Conservation (phyloP, 306 rosid genomes). For the Fagus sylvatica region DNA sequence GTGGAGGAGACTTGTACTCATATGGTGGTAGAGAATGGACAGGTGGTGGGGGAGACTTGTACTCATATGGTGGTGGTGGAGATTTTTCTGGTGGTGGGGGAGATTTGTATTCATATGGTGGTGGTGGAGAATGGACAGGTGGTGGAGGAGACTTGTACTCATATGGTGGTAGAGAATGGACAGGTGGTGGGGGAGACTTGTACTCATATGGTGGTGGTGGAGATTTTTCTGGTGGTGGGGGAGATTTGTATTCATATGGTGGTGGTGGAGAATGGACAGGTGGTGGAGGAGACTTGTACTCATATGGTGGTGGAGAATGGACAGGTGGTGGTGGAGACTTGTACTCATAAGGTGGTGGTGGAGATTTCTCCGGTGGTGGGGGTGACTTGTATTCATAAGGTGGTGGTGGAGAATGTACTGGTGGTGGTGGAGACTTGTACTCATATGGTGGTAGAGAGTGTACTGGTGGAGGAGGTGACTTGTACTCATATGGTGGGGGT, state of each 20-base stretch:
- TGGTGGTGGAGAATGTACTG: not conserved
- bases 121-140: conserved; percentile 31
- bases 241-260: conserved; percentile 26
- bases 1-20: conserved; percentile 15
- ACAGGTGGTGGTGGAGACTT: conserved; percentile 39
- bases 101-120: conserved; percentile 29
- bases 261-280: conserved; percentile 36
- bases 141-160: conserved; percentile 45
- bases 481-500: conserved; percentile 33
- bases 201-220: conserved; percentile 21
- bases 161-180: conserved; percentile 36
- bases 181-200: conserved; percentile 60
- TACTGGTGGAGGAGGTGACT: conserved; percentile 46
- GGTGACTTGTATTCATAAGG: conserved; percentile 27
- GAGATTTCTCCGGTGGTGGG: not conserved
- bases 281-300: conserved; percentile 35
- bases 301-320: not conserved
- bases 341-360: conserved; percentile 10
- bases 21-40: conserved; percentile 14
- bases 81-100: conserved; percentile 2
- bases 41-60: conserved; percentile 39
- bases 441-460: conserved; percentile 11
- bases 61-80: conserved; percentile 7
- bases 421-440: conserved; percentile 47
- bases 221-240: conserved; percentile 20